Conservation (phyloP, 2,329 filamentous ascomycete genomes). For the Colletotrichum sp. region DNA sequence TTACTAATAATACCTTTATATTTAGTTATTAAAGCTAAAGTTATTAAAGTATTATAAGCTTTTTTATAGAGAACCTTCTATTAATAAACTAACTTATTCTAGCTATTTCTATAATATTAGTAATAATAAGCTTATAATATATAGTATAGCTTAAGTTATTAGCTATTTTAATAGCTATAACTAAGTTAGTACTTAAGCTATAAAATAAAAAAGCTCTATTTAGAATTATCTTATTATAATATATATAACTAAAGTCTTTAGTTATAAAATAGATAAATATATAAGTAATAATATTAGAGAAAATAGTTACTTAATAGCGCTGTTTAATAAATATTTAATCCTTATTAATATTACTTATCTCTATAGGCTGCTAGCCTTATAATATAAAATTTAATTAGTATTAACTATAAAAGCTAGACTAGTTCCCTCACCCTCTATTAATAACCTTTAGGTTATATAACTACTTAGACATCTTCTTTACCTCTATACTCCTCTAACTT, state of each 20-base stretch:
- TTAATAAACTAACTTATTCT: not conserved
- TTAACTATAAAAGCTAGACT: too few species aligned
- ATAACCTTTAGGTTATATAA: too few species aligned
- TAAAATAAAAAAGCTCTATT: not conserved
- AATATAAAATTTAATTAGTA: not conserved
- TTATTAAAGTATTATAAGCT: not conserved
- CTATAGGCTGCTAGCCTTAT: too few species aligned
- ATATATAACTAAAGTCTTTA: too few species aligned
- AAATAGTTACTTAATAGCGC: too few species aligned
- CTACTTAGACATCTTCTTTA: too few species aligned
- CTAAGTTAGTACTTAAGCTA: not conserved
- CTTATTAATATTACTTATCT: too few species aligned
- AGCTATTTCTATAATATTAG: not conserved
- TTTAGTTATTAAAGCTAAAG: not conserved
- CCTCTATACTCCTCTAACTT: too few species aligned
- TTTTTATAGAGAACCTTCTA: not conserved
- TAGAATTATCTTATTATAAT: too few species aligned
- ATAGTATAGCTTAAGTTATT: not conserved
- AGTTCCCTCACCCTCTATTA: too few species aligned
- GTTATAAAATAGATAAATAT: too few species aligned
- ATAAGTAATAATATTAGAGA: rapidly evolving
- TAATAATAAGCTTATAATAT: not conserved
- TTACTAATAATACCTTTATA: not conserved
- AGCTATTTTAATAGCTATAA: not conserved
- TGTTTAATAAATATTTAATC: not conserved